Percentiles rank a stretch among this genome's conserved stretches.
Conservation (phyloP, 2,329 filamentous ascomycete genomes). For the Cladosporium phlei region DNA sequence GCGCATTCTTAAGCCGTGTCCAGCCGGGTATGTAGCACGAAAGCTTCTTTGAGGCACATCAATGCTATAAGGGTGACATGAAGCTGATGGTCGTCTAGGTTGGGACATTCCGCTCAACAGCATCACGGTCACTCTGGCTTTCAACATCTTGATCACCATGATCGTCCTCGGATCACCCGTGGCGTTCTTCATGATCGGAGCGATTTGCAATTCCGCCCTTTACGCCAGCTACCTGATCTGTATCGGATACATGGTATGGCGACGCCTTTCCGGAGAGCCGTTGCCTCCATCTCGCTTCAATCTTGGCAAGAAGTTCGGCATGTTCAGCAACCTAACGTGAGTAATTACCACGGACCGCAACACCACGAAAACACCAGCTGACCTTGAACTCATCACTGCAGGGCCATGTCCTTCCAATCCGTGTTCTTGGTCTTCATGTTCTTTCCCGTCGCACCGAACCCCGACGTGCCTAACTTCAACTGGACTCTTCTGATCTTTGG, state of each 20-base stretch:
- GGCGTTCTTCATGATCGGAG: slow-evolving; percentile 41
- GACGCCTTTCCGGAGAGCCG: slow-evolving; percentile 19
- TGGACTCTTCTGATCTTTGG: slow-evolving; percentile 25
- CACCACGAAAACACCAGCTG: too few species aligned
- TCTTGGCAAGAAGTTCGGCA: slow-evolving; percentile 19
- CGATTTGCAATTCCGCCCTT: slow-evolving; percentile 30
- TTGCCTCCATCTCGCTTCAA: slow-evolving; percentile 21
- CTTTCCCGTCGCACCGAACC: slow-evolving; percentile 24
- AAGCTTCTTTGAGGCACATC: too few species aligned
- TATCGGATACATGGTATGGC: slow-evolving; percentile 19
- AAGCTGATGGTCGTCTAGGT: neutral
- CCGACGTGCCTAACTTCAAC: slow-evolving; percentile 25
- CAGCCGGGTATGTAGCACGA: neutral
- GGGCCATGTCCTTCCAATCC: slow-evolving; percentile 15
- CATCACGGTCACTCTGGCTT: slow-evolving; percentile 25
- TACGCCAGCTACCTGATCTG: slow-evolving; percentile 23
- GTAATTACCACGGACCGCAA: too few species aligned
- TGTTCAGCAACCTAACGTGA: slow-evolving; percentile 28
- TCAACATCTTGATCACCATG: slow-evolving; percentile 25
- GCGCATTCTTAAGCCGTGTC: neutral
- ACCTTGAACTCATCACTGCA: slow-evolving; percentile 10
- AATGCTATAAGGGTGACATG: neutral
- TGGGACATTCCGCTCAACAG: slow-evolving; percentile 28
- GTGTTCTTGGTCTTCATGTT: slow-evolving; percentile 21
- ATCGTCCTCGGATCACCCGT: slow-evolving; percentile 37